Base-by-base conservation (phyloP, 441 rosid genomes). In the Omphalea diandra region DNA sequence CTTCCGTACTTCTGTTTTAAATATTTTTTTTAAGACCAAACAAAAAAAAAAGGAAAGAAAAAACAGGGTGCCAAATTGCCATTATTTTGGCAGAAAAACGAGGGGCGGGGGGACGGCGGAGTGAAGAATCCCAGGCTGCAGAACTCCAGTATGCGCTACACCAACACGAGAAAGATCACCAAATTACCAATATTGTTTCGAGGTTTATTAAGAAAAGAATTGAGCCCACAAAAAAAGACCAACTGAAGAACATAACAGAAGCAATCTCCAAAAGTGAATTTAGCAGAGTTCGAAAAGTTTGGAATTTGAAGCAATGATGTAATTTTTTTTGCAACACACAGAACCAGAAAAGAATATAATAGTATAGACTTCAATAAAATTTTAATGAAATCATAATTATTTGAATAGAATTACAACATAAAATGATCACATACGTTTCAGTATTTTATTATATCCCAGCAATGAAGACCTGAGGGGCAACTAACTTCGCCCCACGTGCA, bases 401-500 rank as follows among this genome's bases (percentile, higher is more conserved):
- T 7, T 18, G 18, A 54, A 26, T 11, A 63, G 18, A 38, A 36
- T 11, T 3, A 9, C 10, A 26, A 74, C 55, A 46, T 4, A 44
- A 20, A 49, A 17, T 20, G 8, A 7, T 27, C 8, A 24, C 9
- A 27, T 26, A 12, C n/a, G 67, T n/a, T 53, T 40, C 35, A 41
- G 17, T 50, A 63, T 69, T 68, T 53, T 43, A 73, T 29, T 57
- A 65, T 54, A 26, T 55, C 52, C 67, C 29, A 64, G 69, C 32
- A 67, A n/a, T 27, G 5, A 69, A 68, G 5, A 62, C 64, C 70
- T 68, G 67, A 35, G 73, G 69, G 59, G 58, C 64, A 55, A 83
- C 69, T 47, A 79, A 65, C 75, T 84, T 86, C 43, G 61, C 70
- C 24, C 77, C 82, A 70, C 79, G 84, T 2, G 78, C 85, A 56